Conservation (phyloP, 148 eudicot genomes). For the Vaccinium macrocarpon region DNA sequence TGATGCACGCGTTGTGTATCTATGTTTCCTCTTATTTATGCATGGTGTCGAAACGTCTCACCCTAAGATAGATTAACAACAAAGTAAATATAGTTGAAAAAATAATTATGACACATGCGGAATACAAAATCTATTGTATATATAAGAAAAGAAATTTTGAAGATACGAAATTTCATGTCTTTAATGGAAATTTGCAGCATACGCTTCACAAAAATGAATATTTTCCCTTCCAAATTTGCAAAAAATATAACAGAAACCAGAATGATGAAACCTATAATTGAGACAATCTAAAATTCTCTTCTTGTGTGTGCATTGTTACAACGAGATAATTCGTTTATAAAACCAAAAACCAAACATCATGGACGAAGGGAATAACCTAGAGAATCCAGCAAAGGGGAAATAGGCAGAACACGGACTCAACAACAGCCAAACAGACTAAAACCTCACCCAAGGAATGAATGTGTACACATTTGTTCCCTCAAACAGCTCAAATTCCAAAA, state of each 20-base stretch:
- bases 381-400: neutral
- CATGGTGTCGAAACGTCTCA: neutral
- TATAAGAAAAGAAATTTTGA: neutral
- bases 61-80: neutral
- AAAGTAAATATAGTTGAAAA: neutral
- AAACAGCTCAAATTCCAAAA: neutral
- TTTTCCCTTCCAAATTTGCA: neutral
- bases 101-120: neutral
- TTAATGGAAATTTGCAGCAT: neutral
- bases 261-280: neutral
- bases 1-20: neutral
- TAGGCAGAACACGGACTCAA: neutral
- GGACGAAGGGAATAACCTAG: neutral
- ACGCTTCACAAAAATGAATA: neutral
- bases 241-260: neutral
- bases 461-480: neutral
- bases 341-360: neutral
- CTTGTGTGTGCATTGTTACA: neutral
- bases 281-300: neutral
- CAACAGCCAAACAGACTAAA: neutral
- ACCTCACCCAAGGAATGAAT: neutral
- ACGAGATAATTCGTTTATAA: too few relatives aligned
- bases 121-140: neutral
- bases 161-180: neutral
- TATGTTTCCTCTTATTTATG: neutral